Conservation (phyloP, 352 stramenopile genomes). For the Phytophthora pistaciae region DNA sequence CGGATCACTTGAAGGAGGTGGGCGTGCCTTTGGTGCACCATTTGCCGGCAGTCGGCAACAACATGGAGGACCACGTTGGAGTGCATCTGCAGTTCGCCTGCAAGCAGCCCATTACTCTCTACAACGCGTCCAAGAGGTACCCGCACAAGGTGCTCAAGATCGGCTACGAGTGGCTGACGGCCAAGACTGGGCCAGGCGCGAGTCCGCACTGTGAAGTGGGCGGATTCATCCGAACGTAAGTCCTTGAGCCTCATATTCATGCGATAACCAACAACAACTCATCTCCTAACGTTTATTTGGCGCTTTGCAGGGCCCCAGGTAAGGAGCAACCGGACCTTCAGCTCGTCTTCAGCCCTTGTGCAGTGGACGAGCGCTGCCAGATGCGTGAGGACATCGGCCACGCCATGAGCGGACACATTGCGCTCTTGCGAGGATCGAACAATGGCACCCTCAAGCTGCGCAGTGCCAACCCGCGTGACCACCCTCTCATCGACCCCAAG, state of each 20-base stretch:
- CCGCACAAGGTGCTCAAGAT: constrained; percentile 83
- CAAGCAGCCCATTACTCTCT: constrained; percentile 87
- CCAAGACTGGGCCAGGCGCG: constrained; percentile 65
- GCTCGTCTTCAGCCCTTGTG: constrained; percentile 85
- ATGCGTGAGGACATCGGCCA: constrained; percentile 53
- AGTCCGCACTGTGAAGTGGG: constrained; percentile 82
- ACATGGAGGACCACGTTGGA: constrained; percentile 89
- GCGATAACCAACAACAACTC: background rate
- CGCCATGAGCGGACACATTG: constrained; percentile 86
- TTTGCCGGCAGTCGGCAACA: constrained; percentile 76
- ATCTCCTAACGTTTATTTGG: background rate
- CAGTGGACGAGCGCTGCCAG: constrained; percentile 46
- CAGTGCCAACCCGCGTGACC: constrained; percentile 68
- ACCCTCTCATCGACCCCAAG: constrained; percentile 87
- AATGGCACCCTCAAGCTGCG: constrained; percentile 79
- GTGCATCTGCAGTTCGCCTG: constrained; percentile 87
- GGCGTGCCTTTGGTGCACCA: constrained; percentile 77
- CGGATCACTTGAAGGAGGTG: constrained; percentile 70
- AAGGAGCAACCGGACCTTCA: constrained; percentile 85
- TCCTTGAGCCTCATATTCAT: background rate
- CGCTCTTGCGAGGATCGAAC: constrained; percentile 83
- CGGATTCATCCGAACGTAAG: constrained; percentile 83
- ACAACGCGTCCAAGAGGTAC: constrained; percentile 87
- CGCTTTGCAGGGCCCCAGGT: constrained; percentile 46
- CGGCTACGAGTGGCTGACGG: constrained; percentile 76